phyloP scores from a whole-genome alignment of 108 stramenopile species.

The Discostella stelligeroides region DNA sequence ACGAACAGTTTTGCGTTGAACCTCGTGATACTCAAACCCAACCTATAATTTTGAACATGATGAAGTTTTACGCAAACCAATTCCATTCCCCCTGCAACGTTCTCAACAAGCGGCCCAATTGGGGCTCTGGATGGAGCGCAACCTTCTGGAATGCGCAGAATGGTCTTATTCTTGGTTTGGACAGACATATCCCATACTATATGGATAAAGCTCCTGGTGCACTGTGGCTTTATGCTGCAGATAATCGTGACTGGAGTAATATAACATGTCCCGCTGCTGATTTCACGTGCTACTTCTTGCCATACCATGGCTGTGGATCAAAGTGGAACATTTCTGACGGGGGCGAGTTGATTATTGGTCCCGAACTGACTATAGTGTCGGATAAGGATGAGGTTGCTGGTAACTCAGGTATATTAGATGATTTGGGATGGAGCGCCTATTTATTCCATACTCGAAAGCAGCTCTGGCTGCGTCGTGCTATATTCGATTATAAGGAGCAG shows the following conservation, averaged over 20 bases:
- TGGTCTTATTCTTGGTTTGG: conserved; percentile 4
- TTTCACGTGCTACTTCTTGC: conserved; percentile 42
- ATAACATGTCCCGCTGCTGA: conserved; percentile 22
- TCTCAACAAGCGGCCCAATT: conserved; percentile 23
- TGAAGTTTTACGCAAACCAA: conserved; percentile 28
- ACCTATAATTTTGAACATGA: conserved; percentile 11
- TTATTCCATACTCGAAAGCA: conserved; percentile 35
- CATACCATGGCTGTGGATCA: conserved; percentile 32
- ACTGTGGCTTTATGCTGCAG: conserved; percentile 36
- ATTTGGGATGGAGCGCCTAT: conserved; percentile 19
- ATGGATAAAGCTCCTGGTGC: not conserved
- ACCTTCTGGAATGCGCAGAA: conserved; percentile 25
- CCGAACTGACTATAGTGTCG: not conserved
- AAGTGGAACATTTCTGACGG: conserved; percentile 6
- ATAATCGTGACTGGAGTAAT: conserved; percentile 26
- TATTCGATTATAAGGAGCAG: conserved; percentile 26
- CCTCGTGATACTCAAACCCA: not conserved
- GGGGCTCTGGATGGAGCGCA: conserved; percentile 34
- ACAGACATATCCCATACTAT: not conserved
- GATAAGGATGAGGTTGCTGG: not conserved
- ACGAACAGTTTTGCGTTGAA: conserved; percentile 27
- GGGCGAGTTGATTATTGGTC: not conserved
- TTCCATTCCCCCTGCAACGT: conserved; percentile 21
- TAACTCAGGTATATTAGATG: not conserved
- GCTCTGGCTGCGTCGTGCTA: conserved; percentile 18